Conservation (phyloP, 441 rosid species). For the Metrosideros polymorpha region DNA sequence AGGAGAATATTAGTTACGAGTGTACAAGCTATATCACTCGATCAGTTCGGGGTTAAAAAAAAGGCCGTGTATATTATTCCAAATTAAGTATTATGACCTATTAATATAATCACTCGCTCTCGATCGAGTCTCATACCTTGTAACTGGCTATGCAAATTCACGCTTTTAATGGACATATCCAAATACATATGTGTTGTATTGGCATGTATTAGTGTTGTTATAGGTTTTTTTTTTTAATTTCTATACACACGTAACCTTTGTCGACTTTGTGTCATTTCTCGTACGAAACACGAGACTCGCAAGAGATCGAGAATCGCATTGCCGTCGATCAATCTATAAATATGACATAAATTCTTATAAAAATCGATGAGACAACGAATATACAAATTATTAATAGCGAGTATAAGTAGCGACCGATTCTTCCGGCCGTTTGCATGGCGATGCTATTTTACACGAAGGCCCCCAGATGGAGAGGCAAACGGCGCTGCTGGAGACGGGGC, state of each 20-base stretch:
- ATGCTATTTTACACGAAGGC: not conserved
- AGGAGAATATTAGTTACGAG: not conserved
- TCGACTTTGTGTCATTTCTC: not conserved
- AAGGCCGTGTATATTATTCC: not conserved
- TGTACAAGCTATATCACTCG: not conserved
- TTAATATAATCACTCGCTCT: not conserved
- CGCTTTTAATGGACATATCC: fast-evolving
- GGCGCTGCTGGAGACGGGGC: not conserved
- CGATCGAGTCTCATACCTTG: not conserved
- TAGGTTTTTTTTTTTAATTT: not conserved
- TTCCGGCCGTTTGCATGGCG: not conserved
- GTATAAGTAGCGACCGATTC: not conserved
- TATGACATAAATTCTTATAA: not conserved
- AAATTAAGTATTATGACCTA: not conserved
- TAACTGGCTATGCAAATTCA: not conserved
- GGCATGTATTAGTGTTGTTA: fast-evolving
- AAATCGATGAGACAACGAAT: not conserved
- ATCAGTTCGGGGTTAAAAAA: not conserved
- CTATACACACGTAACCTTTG: fast-evolving
- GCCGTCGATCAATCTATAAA: not conserved
- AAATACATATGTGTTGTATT: not conserved
- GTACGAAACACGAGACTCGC: not conserved
- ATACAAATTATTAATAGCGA: not conserved
- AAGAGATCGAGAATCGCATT: not conserved
- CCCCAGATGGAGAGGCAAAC: not conserved